Conservation (phyloP, 345 rosid genomes). For the Citrus medica region DNA sequence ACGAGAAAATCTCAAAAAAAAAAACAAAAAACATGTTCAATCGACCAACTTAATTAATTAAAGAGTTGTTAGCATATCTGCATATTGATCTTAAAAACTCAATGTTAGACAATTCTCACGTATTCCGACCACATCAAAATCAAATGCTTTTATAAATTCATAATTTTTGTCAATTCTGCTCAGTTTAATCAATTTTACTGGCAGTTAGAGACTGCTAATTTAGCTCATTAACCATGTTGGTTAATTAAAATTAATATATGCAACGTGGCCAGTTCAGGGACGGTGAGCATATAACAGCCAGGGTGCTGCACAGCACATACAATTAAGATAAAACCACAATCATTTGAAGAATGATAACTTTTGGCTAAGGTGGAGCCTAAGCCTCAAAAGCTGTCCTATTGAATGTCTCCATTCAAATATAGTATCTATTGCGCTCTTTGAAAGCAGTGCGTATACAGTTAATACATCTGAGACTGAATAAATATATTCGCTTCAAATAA, state of each 20-base stretch:
- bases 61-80: no score
- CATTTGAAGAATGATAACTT: constrained; percentile 17
- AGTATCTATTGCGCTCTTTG: background rate
- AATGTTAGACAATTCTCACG: no score
- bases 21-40: no score
- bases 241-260: background rate
- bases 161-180: no score
- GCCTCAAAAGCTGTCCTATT: constrained; percentile 6
- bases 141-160: no score
- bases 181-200: no score
- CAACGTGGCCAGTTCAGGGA: background rate
- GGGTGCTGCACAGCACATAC: constrained; percentile 7
- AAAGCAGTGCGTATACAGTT: background rate
- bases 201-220: no score
- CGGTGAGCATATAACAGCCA: background rate
- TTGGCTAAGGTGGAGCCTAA: constrained; percentile 9
- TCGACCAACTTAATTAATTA: no score
- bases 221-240: no score
- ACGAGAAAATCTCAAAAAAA: no score
- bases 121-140: no score
- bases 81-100: no score
- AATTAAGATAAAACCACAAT: constrained; percentile 8
- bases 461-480: background rate
- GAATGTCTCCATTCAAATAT: background rate
- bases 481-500: background rate